Evolutionary conservation across 2,329 filamentous ascomycete genomes (phyloP).

Genomic region (Trichoderma semiorbis): DNA sequence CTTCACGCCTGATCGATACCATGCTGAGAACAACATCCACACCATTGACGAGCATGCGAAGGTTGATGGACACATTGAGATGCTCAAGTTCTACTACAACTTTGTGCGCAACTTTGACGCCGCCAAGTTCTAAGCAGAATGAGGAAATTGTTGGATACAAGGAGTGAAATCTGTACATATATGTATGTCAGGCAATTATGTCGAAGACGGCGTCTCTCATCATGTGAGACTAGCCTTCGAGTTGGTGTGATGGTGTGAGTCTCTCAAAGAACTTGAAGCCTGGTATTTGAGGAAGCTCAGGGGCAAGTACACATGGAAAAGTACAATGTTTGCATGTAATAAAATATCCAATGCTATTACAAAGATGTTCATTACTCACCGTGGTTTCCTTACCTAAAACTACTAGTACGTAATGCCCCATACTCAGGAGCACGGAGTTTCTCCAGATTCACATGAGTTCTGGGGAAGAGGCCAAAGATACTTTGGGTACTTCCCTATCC

Average conservation of each 20-base stretch:
- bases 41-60: slow-evolving; percentile 41
- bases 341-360: neutral
- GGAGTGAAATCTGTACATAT: neutral
- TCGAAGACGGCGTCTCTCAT: neutral
- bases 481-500: neutral
- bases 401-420: neutral
- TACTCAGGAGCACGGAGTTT: neutral
- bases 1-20: slow-evolving; percentile 38
- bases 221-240: neutral
- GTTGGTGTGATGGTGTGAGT: neutral
- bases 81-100: slow-evolving; percentile 43
- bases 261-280: neutral
- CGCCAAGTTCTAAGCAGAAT: neutral
- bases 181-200: neutral
- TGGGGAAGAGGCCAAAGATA: neutral
- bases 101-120: slow-evolving; percentile 45
- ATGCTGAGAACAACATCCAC: slow-evolving; percentile 34
- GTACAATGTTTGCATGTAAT: neutral
- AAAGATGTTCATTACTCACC: neutral
- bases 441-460: neutral
- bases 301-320: neutral
- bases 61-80: slow-evolving; percentile 38
- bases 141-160: neutral
- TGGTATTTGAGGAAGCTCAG: neutral
- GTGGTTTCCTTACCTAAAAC: neutral